phyloP scores from a whole-genome alignment of 257 asterid genomes.

The Solanum bukasovii region DNA sequence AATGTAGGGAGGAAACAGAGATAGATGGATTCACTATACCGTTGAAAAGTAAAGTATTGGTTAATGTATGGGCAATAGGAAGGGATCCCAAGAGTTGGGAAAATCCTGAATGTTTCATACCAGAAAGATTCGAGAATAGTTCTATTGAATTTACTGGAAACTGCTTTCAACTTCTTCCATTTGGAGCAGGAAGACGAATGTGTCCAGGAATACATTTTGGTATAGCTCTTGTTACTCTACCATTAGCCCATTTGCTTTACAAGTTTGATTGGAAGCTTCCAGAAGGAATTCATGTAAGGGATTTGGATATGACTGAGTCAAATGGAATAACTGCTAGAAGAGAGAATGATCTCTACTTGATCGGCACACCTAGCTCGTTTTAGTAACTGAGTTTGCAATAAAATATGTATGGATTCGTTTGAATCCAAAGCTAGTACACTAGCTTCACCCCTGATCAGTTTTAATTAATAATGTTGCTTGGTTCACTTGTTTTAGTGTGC shows the following conservation, averaged over 20 bases:
- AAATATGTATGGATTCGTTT: neutral
- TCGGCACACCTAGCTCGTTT: neutral
- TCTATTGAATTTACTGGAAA: neutral
- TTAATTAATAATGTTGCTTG: neutral
- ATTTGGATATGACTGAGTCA: neutral
- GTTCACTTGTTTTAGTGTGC: neutral
- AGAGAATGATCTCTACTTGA: neutral
- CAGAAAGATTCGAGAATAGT: constrained; percentile 8
- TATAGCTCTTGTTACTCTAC: neutral
- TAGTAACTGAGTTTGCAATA: neutral
- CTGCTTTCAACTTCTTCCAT: neutral
- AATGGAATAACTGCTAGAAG: neutral
- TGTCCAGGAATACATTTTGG: neutral
- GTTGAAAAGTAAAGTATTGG: neutral
- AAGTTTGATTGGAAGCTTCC: constrained; percentile 11
- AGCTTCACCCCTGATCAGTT: neutral
- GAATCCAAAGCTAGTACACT: neutral
- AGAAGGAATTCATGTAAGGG: neutral
- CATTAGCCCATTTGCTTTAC: constrained; percentile 1
- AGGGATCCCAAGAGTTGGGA: neutral
- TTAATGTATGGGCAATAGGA: constrained; percentile 7
- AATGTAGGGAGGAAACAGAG: constrained; percentile 4
- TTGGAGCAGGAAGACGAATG: neutral
- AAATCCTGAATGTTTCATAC: neutral
- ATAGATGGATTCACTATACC: constrained; percentile 1